Percentiles rank a stretch among this genome's conserved stretches.
Conservation (phyloP, 1,284 basidiomycete species). For the Melampsora larici-populina region DNA sequence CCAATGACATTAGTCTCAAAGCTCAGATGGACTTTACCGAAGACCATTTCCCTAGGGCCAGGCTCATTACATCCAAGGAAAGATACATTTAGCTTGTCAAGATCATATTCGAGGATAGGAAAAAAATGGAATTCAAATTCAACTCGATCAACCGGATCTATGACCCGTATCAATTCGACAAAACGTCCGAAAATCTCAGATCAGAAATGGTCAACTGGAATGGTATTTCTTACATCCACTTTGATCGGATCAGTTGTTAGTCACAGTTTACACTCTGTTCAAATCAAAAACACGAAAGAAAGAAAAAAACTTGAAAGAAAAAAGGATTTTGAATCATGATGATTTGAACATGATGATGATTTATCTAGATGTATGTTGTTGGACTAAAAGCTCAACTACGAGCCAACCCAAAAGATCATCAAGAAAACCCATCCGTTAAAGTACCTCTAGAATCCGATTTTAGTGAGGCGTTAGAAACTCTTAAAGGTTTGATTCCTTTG, state of each 20-base stretch:
- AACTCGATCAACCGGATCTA: too few relatives aligned
- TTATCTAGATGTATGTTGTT: constrained; percentile 35
- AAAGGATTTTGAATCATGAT: too few relatives aligned
- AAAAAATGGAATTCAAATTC: too few relatives aligned
- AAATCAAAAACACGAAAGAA: too few relatives aligned
- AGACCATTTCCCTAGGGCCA: too few relatives aligned
- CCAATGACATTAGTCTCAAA: too few relatives aligned
- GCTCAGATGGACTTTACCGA: too few relatives aligned
- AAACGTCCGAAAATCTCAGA: neutral
- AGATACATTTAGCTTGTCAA: too few relatives aligned
- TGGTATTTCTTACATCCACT: constrained; percentile 34
- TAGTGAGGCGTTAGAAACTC: neutral
- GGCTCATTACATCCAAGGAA: too few relatives aligned
- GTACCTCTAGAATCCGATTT: constrained; percentile 7
- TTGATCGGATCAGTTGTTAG: constrained; percentile 27
- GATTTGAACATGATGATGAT: neutral
- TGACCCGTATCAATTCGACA: too few relatives aligned
- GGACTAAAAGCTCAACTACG: constrained; percentile 32
- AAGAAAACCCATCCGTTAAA: neutral
- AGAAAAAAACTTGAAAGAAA: too few relatives aligned
- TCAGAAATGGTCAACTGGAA: constrained; percentile 35
- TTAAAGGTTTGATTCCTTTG: neutral
- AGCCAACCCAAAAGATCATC: neutral
- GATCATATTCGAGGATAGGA: too few relatives aligned
- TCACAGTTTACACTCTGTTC: neutral